A percentile compares a stretch with the other conserved stretches of the same genome.
Evolutionary conservation across 2,329 filamentous ascomycete species (phyloP).

Genomic region (Arthrinium phaeospermum): DNA sequence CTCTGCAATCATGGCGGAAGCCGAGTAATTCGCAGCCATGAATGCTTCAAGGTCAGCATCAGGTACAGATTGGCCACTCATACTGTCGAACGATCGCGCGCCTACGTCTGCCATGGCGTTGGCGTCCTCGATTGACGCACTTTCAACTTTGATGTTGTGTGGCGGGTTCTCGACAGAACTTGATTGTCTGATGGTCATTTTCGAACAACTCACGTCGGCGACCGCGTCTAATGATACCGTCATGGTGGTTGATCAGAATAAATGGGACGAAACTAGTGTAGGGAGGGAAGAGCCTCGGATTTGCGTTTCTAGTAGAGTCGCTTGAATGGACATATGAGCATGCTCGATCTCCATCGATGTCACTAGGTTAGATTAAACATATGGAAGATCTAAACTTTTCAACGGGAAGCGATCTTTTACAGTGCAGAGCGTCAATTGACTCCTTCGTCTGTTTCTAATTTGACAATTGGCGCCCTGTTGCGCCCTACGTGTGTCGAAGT

Average conservation of each 20-base stretch:
- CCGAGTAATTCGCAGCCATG: slow-evolving; percentile 4
- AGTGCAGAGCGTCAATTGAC: not conserved
- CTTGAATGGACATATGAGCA: not conserved
- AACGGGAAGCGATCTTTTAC: not conserved
- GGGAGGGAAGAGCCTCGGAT: not conserved
- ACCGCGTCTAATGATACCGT: not conserved
- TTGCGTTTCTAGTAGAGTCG: not conserved
- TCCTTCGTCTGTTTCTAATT: not conserved
- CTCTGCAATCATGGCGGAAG: slow-evolving; percentile 6
- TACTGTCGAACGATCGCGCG: not conserved
- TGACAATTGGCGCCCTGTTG: not conserved
- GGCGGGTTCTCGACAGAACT: not conserved
- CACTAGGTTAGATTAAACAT: not conserved
- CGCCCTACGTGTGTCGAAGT: not conserved
- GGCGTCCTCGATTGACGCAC: not conserved
- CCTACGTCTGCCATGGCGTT: slow-evolving; percentile 2
- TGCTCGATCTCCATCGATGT: not conserved
- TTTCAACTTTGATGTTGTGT: not conserved
- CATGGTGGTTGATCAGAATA: not conserved
- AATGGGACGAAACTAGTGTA: too few species aligned
- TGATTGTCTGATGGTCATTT: not conserved
- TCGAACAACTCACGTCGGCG: not conserved
- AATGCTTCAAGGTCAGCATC: slow-evolving; percentile 6
- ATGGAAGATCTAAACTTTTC: not conserved
- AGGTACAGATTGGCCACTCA: not conserved